phyloP scores from a whole-genome alignment of 495 filamentous ascomycete genomes.

The Aspergillus sclerotioniger region DNA sequence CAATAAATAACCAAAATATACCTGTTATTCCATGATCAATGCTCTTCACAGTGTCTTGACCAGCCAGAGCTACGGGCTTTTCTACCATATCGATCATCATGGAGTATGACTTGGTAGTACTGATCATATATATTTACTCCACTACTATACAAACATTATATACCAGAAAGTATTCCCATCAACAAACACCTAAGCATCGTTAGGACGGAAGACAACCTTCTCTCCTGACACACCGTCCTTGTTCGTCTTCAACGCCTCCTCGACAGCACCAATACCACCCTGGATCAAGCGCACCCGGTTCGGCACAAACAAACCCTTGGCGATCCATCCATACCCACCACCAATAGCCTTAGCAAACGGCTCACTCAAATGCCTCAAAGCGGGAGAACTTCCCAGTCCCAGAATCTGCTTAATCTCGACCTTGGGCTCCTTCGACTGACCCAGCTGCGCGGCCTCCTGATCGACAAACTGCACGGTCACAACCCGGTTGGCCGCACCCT shows the following conservation, averaged over 20 bases:
- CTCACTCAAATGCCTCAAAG: constrained; percentile 21
- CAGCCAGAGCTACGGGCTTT: too few relatives aligned
- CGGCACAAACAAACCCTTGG: constrained; percentile 15
- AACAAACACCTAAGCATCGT: too few relatives aligned
- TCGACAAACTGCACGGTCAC: constrained; percentile 16
- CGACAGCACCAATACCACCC: constrained; percentile 20
- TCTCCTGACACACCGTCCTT: constrained; percentile 23
- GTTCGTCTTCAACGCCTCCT: constrained; percentile 22
- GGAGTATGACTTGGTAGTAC: too few relatives aligned
- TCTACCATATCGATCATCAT: too few relatives aligned
- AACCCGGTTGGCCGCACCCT: not conserved
- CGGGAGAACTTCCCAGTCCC: constrained; percentile 17
- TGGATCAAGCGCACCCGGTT: constrained; percentile 19
- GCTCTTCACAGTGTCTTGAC: too few relatives aligned
- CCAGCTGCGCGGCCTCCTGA: constrained; percentile 12
- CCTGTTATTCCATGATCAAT: too few relatives aligned
- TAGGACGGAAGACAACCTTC: constrained; percentile 21
- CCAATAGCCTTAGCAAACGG: constrained; percentile 16
- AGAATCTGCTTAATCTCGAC: constrained; percentile 18
- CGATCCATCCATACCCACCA: constrained; percentile 14
- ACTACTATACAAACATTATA: too few relatives aligned
- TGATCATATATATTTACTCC: too few relatives aligned
- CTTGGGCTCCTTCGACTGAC: constrained; percentile 14
- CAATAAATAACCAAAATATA: too few relatives aligned
- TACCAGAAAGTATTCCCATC: too few relatives aligned